Percentiles rank a stretch among this genome's conserved stretches.
These are phyloP conservation scores for Chlamydomonas sp. DNA, from an alignment of 139 green algal species.

Conservation along the genomic window DNA sequence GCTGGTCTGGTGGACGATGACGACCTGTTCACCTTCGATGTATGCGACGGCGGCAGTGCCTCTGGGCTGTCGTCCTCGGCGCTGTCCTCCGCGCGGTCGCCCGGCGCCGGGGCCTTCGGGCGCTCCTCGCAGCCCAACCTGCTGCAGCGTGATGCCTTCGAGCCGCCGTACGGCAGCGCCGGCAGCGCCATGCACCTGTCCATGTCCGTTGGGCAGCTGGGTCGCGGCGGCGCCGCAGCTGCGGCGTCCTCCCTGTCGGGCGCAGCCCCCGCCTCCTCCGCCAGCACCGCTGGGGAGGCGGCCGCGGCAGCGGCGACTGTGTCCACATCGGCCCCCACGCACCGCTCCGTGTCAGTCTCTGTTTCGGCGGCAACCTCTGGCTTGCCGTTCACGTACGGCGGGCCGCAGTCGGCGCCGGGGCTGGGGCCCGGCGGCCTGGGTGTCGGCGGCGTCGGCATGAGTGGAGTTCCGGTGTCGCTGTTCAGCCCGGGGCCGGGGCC, in stretches of 20 bases:
- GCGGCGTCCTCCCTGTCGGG: background rate
- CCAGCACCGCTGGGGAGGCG: background rate
- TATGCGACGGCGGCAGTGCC: background rate
- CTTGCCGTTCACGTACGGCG: background rate
- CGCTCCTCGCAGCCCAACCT: background rate
- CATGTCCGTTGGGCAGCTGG: constrained; percentile 17
- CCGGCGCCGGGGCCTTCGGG: background rate
- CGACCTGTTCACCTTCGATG: constrained; percentile 17
- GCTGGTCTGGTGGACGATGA: background rate
- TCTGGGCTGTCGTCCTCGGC: too few relatives aligned
- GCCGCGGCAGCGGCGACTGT: background rate
- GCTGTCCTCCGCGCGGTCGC: too few relatives aligned
- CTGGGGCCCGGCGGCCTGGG: background rate
- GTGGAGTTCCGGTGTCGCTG: background rate
- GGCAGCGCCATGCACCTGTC: background rate
- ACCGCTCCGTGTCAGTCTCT: background rate
- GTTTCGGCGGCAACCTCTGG: background rate
- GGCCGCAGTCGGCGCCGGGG: background rate
- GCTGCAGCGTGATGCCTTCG: background rate
- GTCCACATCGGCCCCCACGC: background rate
- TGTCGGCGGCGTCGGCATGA: background rate
- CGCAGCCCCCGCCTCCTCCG: background rate
- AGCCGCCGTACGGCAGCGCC: background rate
- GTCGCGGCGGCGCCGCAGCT: constrained; percentile 14
- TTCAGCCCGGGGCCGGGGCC: too few relatives aligned